Percentiles rank a stretch among this genome's conserved stretches.
Conservation (phyloP, 352 stramenopile genomes). For the Pythium brachiatum region DNA sequence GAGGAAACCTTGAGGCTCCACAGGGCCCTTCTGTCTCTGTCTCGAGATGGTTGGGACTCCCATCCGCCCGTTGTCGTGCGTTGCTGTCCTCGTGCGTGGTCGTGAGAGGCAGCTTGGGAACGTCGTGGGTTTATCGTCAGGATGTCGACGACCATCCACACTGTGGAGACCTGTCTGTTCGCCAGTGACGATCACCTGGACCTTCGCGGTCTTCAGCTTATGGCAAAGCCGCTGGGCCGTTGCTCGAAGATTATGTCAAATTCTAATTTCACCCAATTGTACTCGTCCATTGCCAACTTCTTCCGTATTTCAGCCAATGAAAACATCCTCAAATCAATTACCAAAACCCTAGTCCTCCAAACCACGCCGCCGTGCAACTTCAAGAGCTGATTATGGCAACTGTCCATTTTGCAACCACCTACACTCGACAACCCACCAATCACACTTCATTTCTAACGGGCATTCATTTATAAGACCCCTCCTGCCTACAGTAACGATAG, state of each 20-base stretch:
- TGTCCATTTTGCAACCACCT: not conserved
- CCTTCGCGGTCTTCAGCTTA: not conserved
- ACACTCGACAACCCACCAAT: not conserved
- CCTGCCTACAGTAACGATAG: too few species aligned
- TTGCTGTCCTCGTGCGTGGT: too few species aligned
- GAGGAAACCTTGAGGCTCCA: too few species aligned
- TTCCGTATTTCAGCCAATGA: not conserved
- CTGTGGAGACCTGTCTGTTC: not conserved
- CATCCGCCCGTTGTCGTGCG: too few species aligned
- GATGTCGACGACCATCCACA: not conserved
- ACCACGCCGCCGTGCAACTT: not conserved
- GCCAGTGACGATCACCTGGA: not conserved
- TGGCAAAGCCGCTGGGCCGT: not conserved
- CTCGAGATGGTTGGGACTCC: too few species aligned
- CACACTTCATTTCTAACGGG: too few species aligned
- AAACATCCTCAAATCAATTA: not conserved
- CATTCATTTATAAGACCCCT: not conserved
- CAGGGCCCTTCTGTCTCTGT: too few species aligned
- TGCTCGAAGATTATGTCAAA: not conserved
- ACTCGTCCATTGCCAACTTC: not conserved
- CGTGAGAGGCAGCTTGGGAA: too few species aligned
- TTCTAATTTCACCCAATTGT: not conserved
- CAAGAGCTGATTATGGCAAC: slow-evolving; percentile 2
- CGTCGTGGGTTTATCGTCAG: not conserved
- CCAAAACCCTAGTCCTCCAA: not conserved